A percentile compares a stretch with the other conserved stretches of the same genome.
These are phyloP conservation scores for Thuja plicata DNA, from an alignment of 83 land plant species.

Conservation along the genomic window DNA sequence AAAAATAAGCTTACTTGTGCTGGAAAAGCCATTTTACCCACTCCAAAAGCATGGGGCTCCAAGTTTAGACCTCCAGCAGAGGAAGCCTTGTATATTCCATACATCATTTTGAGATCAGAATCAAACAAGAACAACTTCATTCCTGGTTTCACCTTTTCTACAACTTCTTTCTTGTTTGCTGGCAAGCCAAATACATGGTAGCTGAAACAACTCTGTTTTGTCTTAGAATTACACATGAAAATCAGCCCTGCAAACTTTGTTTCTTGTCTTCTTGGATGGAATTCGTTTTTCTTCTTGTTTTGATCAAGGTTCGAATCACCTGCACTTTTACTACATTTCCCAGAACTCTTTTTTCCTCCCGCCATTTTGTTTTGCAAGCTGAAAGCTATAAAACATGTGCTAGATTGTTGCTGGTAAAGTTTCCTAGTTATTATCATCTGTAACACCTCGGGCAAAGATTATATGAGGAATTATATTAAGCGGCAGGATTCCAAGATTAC, in stretches of 20 bases:
- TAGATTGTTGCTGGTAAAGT: too few species aligned
- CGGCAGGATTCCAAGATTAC: too few species aligned
- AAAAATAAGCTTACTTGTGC: too few species aligned
- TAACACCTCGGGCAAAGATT: too few species aligned
- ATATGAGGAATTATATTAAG: too few species aligned
- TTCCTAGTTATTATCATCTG: too few species aligned
- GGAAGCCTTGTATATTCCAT: neutral
- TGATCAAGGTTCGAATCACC: neutral
- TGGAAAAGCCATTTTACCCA: neutral
- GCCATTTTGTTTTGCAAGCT: too few species aligned
- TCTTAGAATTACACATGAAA: neutral
- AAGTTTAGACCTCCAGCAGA: neutral
- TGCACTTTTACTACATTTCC: too few species aligned
- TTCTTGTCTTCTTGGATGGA: neutral
- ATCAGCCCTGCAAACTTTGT: neutral
- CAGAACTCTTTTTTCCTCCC: too few species aligned
- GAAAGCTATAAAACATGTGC: too few species aligned
- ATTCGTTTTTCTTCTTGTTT: neutral
- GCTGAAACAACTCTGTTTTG: neutral
- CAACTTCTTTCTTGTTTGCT: neutral
- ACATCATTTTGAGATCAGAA: neutral
- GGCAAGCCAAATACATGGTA: neutral
- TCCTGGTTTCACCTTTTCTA: neutral
- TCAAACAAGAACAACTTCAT: neutral
- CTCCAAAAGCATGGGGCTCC: neutral